A percentile compares a stretch with the other conserved stretches of the same genome.
These are phyloP conservation scores for Leccinum fallax DNA, from an alignment of 1,284 basidiomycete genomes.

Conservation along the genomic window DNA sequence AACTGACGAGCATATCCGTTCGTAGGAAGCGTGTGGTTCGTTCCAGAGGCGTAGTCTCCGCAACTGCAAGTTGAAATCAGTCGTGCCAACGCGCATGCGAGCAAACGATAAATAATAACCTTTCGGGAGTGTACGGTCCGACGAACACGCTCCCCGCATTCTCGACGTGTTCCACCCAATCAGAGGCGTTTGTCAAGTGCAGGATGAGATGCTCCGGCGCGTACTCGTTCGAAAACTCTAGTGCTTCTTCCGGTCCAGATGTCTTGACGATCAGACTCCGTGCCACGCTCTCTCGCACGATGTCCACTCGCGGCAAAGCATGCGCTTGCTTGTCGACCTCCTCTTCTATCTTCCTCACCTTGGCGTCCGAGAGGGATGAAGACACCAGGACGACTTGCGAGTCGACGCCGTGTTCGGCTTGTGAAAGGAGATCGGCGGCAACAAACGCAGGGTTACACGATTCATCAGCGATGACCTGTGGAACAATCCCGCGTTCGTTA, in stretches of 20 bases:
- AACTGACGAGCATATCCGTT: constrained; percentile 98
- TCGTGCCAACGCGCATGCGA: not conserved
- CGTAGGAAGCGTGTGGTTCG: constrained; percentile 96
- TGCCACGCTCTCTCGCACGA: constrained; percentile 87
- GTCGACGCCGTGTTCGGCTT: constrained; percentile 98
- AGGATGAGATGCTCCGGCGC: constrained; percentile 97
- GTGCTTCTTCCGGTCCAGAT: constrained; percentile 69
- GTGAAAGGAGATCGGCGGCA: constrained; percentile 94
- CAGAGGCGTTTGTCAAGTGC: constrained; percentile 75
- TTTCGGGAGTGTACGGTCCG: constrained; percentile 92
- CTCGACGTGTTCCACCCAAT: constrained; percentile 68
- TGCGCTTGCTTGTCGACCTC: constrained; percentile 90
- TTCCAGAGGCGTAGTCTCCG: constrained; percentile 98
- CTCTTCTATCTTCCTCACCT: constrained; percentile 75
- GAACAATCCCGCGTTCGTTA: constrained; percentile 36
- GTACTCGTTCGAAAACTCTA: constrained; percentile 94
- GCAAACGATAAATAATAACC: constrained; percentile 48
- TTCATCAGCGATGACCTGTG: constrained; percentile 89
- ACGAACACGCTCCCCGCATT: constrained; percentile 98
- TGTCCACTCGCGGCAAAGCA: constrained; percentile 86
- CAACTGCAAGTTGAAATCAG: constrained; percentile 56
- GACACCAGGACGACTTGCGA: constrained; percentile 96
- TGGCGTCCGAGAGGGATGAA: constrained; percentile 65
- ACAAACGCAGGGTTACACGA: constrained; percentile 89
- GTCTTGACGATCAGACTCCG: constrained; percentile 91